phyloP scores from a whole-genome alignment of 1,139 yeast species.

The Lodderomyces beijingensis region DNA sequence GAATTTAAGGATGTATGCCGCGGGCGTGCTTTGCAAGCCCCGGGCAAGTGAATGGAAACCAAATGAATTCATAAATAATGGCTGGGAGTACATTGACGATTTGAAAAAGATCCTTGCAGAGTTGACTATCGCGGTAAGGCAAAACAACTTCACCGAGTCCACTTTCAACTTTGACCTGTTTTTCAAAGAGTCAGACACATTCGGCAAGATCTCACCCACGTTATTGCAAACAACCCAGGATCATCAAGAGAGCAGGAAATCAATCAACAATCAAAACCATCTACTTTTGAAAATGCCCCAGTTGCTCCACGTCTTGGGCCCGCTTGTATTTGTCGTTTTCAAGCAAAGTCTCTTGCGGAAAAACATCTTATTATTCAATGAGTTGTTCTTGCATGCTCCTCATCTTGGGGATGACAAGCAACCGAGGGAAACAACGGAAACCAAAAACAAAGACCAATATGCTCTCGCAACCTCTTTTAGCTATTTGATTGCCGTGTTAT shows the following conservation, averaged over 20 bases:
- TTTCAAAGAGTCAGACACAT: slow-evolving; percentile 15
- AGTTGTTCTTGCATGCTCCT: slow-evolving; percentile 21
- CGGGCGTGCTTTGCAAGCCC: slow-evolving; percentile 58
- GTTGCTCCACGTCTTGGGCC: slow-evolving; percentile 58
- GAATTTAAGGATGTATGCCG: slow-evolving; percentile 59
- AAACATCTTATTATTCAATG: slow-evolving; percentile 54
- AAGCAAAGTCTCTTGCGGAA: slow-evolving; percentile 62
- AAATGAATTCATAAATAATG: slow-evolving; percentile 44
- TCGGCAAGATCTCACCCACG: slow-evolving; percentile 19
- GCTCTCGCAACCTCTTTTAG: slow-evolving; percentile 22
- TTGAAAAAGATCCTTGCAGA: slow-evolving; percentile 39
- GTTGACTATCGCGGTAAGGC: slow-evolving; percentile 16
- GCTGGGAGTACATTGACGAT: slow-evolving; percentile 54
- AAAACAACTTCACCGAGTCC: slow-evolving; percentile 16
- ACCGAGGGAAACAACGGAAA: not conserved
- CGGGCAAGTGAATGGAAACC: slow-evolving; percentile 44
- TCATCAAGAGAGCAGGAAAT: not conserved
- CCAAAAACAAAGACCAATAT: slow-evolving; percentile 3
- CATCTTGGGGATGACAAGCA: slow-evolving; percentile 3
- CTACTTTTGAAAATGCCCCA: slow-evolving; percentile 46
- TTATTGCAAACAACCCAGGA: slow-evolving; percentile 6
- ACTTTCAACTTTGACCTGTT: slow-evolving; percentile 13
- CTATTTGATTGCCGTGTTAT: slow-evolving; percentile 32
- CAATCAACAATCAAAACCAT: slow-evolving; percentile 32
- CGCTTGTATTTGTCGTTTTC: slow-evolving; percentile 67